Base-by-base conservation (phyloP, 2,329 filamentous ascomycete species). In the Blastomyces silverae region DNA sequence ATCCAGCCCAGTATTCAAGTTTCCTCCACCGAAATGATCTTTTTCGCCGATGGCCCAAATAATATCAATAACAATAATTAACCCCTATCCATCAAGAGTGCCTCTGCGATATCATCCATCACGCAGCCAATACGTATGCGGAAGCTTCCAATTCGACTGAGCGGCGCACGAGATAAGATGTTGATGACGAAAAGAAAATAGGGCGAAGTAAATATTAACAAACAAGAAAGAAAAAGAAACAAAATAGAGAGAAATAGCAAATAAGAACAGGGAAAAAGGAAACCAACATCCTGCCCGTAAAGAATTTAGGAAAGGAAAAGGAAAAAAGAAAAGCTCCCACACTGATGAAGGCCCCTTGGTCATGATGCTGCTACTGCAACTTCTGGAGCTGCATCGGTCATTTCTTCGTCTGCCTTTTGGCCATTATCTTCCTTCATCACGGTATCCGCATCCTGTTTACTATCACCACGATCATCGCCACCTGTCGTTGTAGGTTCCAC, bases 341-440 rank as follows among this genome's bases (percentile, higher is more conserved):
- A n/a, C 28, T 65, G 63, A 66, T 56, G 70, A 59, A 66, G 4
- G 1, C 70, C 70, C 64, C 68, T 70, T 55, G 15, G 7, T 37
- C 11, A 58, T 2, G 31, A 42, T 22, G 55, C 7, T 15, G 55
- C 20, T n/a, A 8, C 53, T 58, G 53, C 28, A 7, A n/a, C 68
- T 0, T 67, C 64, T 39, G 72, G 67, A 63, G 73, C 73, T 7
- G 71, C 74, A 50, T 78, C 76, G 0, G 70, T 67, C 76, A 78
- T 78, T 55, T 77, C 75, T 5, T 73, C 70, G 39, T 71, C 68
- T 55, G 70, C 67, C 61, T 71, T 67, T 37, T 64, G 68, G 53
- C 72, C 67, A 39, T 67, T 20, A 44, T 67, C n/a, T 31, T 58
- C 58, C 20, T 48, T 11, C 55, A 67, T 64, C 57, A 71, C 67